phyloP scores from a whole-genome alignment of 148 eudicot genomes.

The Gaultheria prostrata region DNA sequence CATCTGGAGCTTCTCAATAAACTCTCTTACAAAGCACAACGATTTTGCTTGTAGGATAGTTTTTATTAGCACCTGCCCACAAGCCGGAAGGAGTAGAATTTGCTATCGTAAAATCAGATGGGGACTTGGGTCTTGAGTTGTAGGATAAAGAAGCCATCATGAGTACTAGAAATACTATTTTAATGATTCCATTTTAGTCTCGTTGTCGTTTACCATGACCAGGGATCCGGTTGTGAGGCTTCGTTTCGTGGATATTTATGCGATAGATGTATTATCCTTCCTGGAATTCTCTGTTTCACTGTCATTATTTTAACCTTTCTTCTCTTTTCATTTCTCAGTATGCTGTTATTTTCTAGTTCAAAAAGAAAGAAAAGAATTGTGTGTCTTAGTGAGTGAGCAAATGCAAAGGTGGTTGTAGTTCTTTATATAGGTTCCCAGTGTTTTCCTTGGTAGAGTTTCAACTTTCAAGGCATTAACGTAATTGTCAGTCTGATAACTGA shows the following conservation, averaged over 20 bases:
- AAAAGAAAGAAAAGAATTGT: neutral
- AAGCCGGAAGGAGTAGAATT: neutral
- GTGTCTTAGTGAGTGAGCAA: neutral
- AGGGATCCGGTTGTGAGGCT: neutral
- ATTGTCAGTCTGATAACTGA: conserved; percentile 10
- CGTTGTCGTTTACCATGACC: neutral
- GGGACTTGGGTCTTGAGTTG: neutral
- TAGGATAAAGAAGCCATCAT: conserved; percentile 5
- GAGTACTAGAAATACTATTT: neutral
- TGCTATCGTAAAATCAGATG: neutral
- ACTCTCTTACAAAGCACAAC: neutral
- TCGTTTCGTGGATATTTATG: neutral
- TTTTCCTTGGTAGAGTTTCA: neutral
- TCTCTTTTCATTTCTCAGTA: neutral
- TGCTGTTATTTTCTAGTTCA: neutral
- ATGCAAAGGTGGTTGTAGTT: neutral
- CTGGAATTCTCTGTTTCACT: neutral
- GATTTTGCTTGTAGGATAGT: neutral
- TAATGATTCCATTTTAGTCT: neutral
- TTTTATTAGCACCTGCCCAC: neutral
- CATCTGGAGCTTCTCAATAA: conserved; percentile 1
- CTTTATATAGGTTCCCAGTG: neutral
- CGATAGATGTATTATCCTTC: neutral
- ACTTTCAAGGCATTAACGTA: neutral
- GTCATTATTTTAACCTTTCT: neutral